A percentile compares a stretch with the other conserved stretches of the same genome.
Evolutionary conservation across 1,284 basidiomycete species (phyloP).

Genomic region (Stygiomarasmius scandens): DNA sequence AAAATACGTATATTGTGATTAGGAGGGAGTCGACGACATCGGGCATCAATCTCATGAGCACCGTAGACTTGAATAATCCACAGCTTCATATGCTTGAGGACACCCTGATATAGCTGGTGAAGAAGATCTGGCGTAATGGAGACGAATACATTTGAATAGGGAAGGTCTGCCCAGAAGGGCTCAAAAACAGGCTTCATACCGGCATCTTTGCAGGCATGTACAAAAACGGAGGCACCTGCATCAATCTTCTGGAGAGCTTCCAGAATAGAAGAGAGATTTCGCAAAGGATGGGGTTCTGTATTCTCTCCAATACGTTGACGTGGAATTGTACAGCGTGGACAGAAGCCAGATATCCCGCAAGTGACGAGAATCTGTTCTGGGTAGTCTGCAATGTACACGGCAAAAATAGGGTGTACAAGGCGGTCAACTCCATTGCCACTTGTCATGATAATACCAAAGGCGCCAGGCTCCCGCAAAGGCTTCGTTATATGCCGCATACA

Average conservation of each 20-base stretch:
- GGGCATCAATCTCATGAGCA: constrained; percentile 31
- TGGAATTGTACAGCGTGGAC: constrained; percentile 23
- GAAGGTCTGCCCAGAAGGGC: no score
- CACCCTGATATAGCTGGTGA: no score
- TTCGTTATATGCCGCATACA: constrained; percentile 30
- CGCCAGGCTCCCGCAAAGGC: constrained; percentile 25
- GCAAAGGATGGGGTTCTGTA: not conserved
- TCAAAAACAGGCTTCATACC: constrained; percentile 31
- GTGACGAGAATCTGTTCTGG: constrained; percentile 31
- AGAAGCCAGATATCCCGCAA: constrained; percentile 21
- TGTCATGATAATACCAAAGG: constrained; percentile 24
- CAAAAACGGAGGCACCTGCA: not conserved
- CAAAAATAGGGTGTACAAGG: constrained; percentile 27
- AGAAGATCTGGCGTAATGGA: no score
- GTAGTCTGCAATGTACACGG: constrained; percentile 29
- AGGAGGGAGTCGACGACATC: constrained; percentile 28
- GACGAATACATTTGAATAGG: no score
- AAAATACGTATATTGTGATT: constrained; percentile 34
- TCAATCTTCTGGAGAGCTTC: not conserved
- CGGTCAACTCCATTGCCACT: constrained; percentile 20
- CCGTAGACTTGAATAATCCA: constrained; percentile 28
- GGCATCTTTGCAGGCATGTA: constrained; percentile 1
- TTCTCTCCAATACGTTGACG: not conserved
- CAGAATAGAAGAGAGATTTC: not conserved
- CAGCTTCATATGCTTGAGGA: constrained; percentile 7